A percentile compares a stretch with the other conserved stretches of the same genome.
These are phyloP conservation scores for Thelonectria blattea DNA, from an alignment of 2,329 filamentous ascomycete species.

Conservation along the genomic window DNA sequence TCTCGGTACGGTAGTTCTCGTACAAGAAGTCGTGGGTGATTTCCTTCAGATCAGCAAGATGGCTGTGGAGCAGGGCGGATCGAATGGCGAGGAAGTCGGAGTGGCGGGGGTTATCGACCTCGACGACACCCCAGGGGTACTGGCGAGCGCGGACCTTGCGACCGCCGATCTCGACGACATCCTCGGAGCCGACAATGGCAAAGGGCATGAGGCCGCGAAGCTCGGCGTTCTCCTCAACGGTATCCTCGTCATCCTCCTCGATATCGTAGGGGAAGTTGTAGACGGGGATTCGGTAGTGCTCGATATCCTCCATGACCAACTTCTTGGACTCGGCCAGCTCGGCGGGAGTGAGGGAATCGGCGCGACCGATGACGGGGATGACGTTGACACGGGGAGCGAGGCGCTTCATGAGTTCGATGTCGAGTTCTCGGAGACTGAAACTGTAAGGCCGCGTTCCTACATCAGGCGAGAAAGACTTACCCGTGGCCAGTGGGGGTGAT, in stretches of 20 bases:
- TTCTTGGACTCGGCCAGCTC: slow-evolving; percentile 99
- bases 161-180: slow-evolving; percentile 91
- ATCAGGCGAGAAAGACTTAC: slow-evolving; percentile 53
- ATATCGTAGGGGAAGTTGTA: slow-evolving; percentile 99
- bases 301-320: slow-evolving; percentile 99
- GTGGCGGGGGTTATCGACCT: slow-evolving; percentile 98
- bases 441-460: not conserved
- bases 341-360: slow-evolving; percentile 93
- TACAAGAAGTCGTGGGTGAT: slow-evolving; percentile 99
- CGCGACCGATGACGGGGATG: slow-evolving; percentile 98
- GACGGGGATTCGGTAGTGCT: slow-evolving; percentile 98
- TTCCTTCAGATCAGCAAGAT: slow-evolving; percentile 97
- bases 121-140: slow-evolving; percentile 98
- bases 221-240: slow-evolving; percentile 98
- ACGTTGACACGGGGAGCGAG: slow-evolving; percentile 98
- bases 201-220: slow-evolving; percentile 98
- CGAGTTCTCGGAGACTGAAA: slow-evolving; percentile 88
- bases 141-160: slow-evolving; percentile 92
- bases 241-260: slow-evolving; percentile 99
- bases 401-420: slow-evolving; percentile 99
- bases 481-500: slow-evolving; percentile 97
- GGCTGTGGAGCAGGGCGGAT: slow-evolving; percentile 94
- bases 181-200: slow-evolving; percentile 97
- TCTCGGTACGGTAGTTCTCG: slow-evolving; percentile 99
- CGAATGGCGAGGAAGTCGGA: slow-evolving; percentile 98